Conservation (phyloP, 352 stramenopile species). For the Pythium scleroteichum region DNA sequence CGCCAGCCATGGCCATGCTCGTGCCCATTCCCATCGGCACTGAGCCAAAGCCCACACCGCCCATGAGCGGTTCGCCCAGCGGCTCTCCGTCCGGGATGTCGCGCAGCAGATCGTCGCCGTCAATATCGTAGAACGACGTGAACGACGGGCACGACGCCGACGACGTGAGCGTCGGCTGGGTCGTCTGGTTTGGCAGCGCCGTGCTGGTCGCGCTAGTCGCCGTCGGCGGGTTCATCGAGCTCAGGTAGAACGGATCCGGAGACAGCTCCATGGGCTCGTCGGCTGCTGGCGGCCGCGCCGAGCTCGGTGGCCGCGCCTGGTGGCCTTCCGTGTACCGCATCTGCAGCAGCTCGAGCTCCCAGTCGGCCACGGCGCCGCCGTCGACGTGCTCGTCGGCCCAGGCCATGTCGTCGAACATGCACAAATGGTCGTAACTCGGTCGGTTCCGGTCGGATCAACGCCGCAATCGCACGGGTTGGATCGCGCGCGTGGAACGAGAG, state of each 20-base stretch:
- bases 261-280: constrained; percentile 27
- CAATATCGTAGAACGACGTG: constrained; percentile 59
- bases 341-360: constrained; percentile 27
- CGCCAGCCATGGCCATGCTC: constrained; percentile 31
- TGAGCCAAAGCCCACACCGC: constrained; percentile 1
- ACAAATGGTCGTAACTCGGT: neutral
- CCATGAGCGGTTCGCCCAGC: constrained; percentile 22
- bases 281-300: neutral
- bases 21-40: constrained; percentile 6
- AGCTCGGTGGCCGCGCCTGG: neutral
- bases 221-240: neutral
- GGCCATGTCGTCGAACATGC: constrained; percentile 31
- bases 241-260: constrained; percentile 22
- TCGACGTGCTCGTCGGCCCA: constrained; percentile 20
- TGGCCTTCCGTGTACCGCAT: constrained; percentile 19
- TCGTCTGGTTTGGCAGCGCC: neutral
- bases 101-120: constrained; percentile 48
- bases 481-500: neutral
- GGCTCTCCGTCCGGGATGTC: constrained; percentile 32
- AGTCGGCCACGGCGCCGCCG: constrained; percentile 12
- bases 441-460: neutral
- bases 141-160: constrained; percentile 79
- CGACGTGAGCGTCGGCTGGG: constrained; percentile 43
- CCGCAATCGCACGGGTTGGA: neutral
- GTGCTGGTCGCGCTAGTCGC: neutral